These are phyloP conservation scores for Plasmodium gonderi DNA, from an alignment of 169 alveolate genomes.

Conservation along the genomic window DNA sequence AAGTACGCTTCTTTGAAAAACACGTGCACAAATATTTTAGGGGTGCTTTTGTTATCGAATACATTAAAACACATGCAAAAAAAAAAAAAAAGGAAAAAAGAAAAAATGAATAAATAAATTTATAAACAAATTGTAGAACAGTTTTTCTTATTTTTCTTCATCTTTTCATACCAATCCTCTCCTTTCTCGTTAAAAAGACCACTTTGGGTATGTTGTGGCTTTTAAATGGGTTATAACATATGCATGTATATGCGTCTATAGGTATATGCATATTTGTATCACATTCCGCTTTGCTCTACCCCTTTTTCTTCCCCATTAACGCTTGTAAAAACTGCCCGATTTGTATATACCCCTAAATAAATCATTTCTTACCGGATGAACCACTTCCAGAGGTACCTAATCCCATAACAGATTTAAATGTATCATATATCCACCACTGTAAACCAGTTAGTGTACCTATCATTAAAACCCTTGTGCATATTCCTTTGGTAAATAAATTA, in stretches of 20 bases:
- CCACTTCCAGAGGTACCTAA: slow-evolving; percentile 85
- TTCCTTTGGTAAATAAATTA: slow-evolving; percentile 89
- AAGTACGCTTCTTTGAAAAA: neutral
- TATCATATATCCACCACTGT: slow-evolving; percentile 98
- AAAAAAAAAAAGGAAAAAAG: neutral
- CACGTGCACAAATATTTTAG: neutral
- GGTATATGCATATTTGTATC: too few species aligned
- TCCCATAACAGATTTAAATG: slow-evolving; percentile 91
- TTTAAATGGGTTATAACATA: neutral
- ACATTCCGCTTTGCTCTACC: neutral
- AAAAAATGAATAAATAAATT: neutral
- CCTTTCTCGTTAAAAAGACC: neutral
- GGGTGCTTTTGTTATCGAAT: neutral
- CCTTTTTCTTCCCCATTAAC: neutral
- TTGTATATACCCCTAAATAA: neutral
- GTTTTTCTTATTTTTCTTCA: neutral
- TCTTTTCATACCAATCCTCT: neutral
- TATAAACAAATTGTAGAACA: too few species aligned
- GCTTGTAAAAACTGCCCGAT: neutral
- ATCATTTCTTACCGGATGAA: slow-evolving; percentile 49
- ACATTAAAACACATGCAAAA: neutral
- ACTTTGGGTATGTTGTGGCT: neutral
- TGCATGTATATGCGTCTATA: neutral
- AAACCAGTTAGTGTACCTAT: slow-evolving; percentile 98
- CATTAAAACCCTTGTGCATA: slow-evolving; percentile 97